Evolutionary conservation across 345 rosid species (phyloP).

Genomic region (Physaria fendleri): DNA sequence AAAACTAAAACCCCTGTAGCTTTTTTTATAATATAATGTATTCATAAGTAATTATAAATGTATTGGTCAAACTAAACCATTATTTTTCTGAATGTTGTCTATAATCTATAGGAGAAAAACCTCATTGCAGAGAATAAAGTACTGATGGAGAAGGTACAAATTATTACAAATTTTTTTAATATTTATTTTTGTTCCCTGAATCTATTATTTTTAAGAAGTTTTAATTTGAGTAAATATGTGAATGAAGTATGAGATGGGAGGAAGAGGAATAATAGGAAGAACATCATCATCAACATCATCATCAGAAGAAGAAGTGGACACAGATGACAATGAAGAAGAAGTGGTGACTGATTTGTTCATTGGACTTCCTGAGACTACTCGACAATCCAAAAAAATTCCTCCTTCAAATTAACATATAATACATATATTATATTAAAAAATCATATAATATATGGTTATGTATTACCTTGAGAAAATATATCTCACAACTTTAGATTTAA

Average conservation of each 20-base stretch:
- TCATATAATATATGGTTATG: not conserved
- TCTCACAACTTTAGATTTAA: not conserved
- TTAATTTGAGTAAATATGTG: conserved; percentile 17
- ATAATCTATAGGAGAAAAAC: conserved; percentile 47
- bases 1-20: conserved; percentile 10
- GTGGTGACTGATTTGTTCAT: conserved; percentile 76
- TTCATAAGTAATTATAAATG: not conserved
- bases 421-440: too few species aligned
- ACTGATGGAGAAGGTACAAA: conserved; percentile 50
- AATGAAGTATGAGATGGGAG: conserved; percentile 37
- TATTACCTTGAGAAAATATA: not conserved
- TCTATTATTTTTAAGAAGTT: not conserved
- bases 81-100: not conserved
- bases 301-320: conserved; percentile 16
- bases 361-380: conserved; percentile 50
- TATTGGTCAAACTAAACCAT: not conserved
- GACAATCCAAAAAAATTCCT: conserved; percentile 28
- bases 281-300: conserved; percentile 7
- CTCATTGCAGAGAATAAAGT: conserved; percentile 47
- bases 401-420: conserved; percentile 14
- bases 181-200: not conserved
- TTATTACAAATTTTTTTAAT: too few species aligned
- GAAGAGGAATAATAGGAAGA: conserved; percentile 1
- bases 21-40: not conserved
- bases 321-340: conserved; percentile 34